A percentile compares a stretch with the other conserved stretches of the same genome.
Evolutionary conservation across 495 filamentous ascomycete genomes (phyloP).

Genomic region (Elaphomyces granulatus): DNA sequence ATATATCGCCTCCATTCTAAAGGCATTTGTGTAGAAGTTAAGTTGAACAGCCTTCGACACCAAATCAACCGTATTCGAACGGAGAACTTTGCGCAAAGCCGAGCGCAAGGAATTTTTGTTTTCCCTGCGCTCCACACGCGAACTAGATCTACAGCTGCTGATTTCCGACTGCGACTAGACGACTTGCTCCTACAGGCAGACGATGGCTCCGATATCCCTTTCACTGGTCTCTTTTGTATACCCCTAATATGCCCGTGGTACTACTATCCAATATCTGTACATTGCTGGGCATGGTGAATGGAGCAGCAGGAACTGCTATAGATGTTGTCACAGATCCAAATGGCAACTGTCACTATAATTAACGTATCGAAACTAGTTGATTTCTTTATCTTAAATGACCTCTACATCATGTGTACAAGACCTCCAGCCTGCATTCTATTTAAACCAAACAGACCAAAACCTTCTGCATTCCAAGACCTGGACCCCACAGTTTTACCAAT

Average conservation of each 20-base stretch:
- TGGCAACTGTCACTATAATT: slow-evolving; percentile 5
- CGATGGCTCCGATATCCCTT: slow-evolving; percentile 3
- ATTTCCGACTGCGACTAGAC: neutral
- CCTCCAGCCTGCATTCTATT: slow-evolving; percentile 9
- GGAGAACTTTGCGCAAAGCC: neutral
- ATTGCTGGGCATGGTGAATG: slow-evolving; percentile 7
- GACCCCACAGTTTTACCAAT: slow-evolving; percentile 2
- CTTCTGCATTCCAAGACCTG: slow-evolving; percentile 1
- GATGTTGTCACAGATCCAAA: slow-evolving; percentile 8
- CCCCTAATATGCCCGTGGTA: slow-evolving; percentile 4
- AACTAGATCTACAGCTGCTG: neutral
- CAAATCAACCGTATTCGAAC: neutral
- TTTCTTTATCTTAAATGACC: slow-evolving; percentile 7
- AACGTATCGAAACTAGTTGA: slow-evolving; percentile 7
- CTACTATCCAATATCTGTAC: slow-evolving; percentile 5
- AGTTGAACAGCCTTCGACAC: neutral
- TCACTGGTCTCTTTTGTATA: slow-evolving; percentile 9
- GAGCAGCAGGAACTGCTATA: slow-evolving; percentile 3
- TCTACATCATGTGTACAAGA: slow-evolving; percentile 10
- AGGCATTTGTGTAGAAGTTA: too few species aligned
- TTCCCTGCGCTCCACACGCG: slow-evolving; percentile 5
- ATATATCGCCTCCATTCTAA: too few species aligned
- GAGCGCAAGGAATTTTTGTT: slow-evolving; percentile 5
- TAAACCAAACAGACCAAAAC: slow-evolving; percentile 3
- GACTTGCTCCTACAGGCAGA: slow-evolving; percentile 1